These are phyloP conservation scores for Colletotrichum sp. DNA, from an alignment of 2,329 filamentous ascomycete species.

Conservation along the genomic window DNA sequence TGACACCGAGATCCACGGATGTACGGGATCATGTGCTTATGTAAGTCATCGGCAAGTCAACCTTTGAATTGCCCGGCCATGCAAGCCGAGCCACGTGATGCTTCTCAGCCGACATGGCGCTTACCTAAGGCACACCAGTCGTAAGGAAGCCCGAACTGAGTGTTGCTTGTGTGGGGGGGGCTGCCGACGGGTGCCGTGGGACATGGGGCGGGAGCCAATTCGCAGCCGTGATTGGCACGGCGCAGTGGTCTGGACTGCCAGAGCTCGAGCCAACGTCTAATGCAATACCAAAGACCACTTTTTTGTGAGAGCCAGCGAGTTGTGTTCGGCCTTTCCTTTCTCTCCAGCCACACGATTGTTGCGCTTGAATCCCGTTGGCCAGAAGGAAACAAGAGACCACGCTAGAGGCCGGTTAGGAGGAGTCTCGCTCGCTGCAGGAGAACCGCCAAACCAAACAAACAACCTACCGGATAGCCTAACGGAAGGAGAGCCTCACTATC, in stretches of 20 bases:
- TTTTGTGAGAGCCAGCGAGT: background rate
- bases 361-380: background rate
- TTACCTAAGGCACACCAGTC: background rate
- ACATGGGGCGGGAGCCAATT: slow-evolving; percentile 13
- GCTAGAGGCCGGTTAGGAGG: background rate
- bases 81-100: slow-evolving; percentile 16
- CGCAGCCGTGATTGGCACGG: background rate
- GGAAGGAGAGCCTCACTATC: slow-evolving; percentile 10
- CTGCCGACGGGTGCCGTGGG: background rate
- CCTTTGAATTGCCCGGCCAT: background rate
- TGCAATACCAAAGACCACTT: slow-evolving; percentile 14
- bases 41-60: background rate
- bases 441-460: background rate
- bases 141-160: background rate
- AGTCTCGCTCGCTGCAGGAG: background rate
- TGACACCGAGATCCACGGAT: background rate
- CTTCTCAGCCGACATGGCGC: background rate
- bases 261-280: slow-evolving; percentile 21
- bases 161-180: background rate
- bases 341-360: slow-evolving; percentile 14
- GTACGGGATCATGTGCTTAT: background rate
- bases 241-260: background rate
- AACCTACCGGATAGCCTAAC: background rate
- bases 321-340: background rate
- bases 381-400: background rate